These are phyloP conservation scores for Alternaria sp. DNA, from an alignment of 2,329 filamentous ascomycete species.

Conservation along the genomic window DNA sequence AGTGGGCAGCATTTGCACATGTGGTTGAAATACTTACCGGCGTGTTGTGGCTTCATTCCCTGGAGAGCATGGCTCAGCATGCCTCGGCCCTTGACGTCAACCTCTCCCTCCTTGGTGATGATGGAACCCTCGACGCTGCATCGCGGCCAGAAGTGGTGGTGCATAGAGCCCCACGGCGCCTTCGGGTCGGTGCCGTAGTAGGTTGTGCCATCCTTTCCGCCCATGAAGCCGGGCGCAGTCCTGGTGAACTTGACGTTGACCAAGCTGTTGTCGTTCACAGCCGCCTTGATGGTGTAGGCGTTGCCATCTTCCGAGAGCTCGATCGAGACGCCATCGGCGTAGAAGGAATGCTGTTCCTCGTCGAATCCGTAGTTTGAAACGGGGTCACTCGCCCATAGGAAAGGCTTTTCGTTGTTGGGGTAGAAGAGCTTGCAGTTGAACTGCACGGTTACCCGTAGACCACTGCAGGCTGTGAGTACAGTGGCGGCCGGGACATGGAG, in stretches of 20 bases:
- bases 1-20: slow-evolving; percentile 15
- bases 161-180: slow-evolving; percentile 91
- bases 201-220: slow-evolving; percentile 82
- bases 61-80: slow-evolving; percentile 87
- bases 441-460: slow-evolving; percentile 87
- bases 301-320: slow-evolving; percentile 86
- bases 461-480: slow-evolving; percentile 62
- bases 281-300: slow-evolving; percentile 88
- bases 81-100: slow-evolving; percentile 82
- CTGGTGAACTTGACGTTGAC: slow-evolving; percentile 86
- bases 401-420: slow-evolving; percentile 73
- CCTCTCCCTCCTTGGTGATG: slow-evolving; percentile 78
- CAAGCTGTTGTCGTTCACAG: slow-evolving; percentile 78
- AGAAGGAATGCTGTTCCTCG: slow-evolving; percentile 82
- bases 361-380: slow-evolving; percentile 83
- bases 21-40: slow-evolving; percentile 61
- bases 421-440: slow-evolving; percentile 96
- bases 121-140: slow-evolving; percentile 84
- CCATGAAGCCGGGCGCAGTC: slow-evolving; percentile 80
- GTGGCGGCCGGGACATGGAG: background rate
- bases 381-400: slow-evolving; percentile 84
- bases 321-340: slow-evolving; percentile 83
- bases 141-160: slow-evolving; percentile 93
- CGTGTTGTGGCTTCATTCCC: slow-evolving; percentile 99
- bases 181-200: slow-evolving; percentile 84